Evolutionary conservation across 768 basidiomycete species (phyloP), one percentile per base, ranked within the genome.

Genomic region (Gloeopeniophorella convolvens): DNA sequence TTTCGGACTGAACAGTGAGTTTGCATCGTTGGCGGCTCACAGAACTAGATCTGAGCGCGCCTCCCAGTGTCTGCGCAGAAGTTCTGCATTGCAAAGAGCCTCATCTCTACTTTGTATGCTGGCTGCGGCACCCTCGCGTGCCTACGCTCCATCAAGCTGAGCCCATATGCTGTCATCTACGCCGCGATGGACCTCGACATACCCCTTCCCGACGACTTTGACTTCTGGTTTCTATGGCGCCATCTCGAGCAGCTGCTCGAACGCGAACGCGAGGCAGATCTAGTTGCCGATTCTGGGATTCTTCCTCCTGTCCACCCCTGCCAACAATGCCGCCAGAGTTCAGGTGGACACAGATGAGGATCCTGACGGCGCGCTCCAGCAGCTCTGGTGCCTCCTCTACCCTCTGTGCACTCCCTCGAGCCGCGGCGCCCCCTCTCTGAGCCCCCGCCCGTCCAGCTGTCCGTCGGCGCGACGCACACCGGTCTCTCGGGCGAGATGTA

Each of bases 121-220:
- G 36, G 36, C 21, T 34, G 26, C 21, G 49, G 45, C 24, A 33
- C 36, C 16, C 36, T 43, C 13, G 10, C 41, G 20, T 32, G 13
- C 26, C 42, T 53, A 24, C 51, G 44, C 20, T 31, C 30, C 35
- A 41, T 56, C 45, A 45, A 47, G 34, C 37, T 56, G 18, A 56
- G 51, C 47, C 55, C 55, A 26, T 56, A 56, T 18, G 46, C 41
- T 18, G 43, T 56, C 10, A 18, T 56, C 30, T 56, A 56, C 43
- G 51, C 51, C 10, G 47, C 51, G 40, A 49, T 56, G 51, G 55
- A 56, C n/a, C 51, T 54, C 43, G 46, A 56, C 26, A 10, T 49
- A 11, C 51, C 55, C 15, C 28, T 56, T 4, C 55, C 55, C 16
- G 35, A 31, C 23, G 28, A 23, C 33, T 54, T 56, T 37, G 55